A percentile compares a stretch with the other conserved stretches of the same genome.
Evolutionary conservation across 768 basidiomycete species (phyloP).

Genomic region (Boletus bicolor): DNA sequence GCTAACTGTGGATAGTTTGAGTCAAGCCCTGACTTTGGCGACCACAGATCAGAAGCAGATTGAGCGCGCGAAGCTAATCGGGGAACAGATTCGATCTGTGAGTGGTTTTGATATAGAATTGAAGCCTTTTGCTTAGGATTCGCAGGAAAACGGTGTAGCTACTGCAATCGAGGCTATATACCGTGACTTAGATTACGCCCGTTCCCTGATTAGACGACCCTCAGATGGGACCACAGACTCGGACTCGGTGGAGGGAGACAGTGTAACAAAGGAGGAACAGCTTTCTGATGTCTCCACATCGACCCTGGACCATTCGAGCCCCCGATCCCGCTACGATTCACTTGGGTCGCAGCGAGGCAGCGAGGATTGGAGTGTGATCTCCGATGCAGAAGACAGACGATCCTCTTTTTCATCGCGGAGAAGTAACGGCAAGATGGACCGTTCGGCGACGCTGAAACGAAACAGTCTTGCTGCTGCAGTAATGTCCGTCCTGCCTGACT

Average conservation of each 20-base stretch:
- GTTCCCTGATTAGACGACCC: constrained; percentile 72
- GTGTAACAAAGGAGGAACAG: constrained; percentile 32
- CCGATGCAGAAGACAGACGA: constrained; percentile 63
- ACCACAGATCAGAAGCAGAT: constrained; percentile 90
- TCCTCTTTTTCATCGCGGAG: constrained; percentile 54
- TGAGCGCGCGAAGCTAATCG: constrained; percentile 75
- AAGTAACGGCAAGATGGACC: constrained; percentile 37
- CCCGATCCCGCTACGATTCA: constrained; percentile 52
- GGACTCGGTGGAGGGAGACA: constrained; percentile 19
- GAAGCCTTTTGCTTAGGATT: neutral
- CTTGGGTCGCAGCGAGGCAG: constrained; percentile 57
- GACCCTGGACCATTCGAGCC: constrained; percentile 32
- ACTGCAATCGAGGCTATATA: constrained; percentile 95
- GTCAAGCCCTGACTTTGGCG: constrained; percentile 74
- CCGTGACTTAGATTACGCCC: constrained; percentile 92
- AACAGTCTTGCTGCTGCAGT: constrained; percentile 61
- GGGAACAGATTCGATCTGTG: constrained; percentile 84
- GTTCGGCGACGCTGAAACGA: constrained; percentile 47
- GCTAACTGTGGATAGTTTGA: constrained; percentile 72
- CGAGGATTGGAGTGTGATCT: constrained; percentile 88
- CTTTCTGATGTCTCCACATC: constrained; percentile 27
- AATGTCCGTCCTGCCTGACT: constrained; percentile 58
- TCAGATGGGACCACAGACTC: constrained; percentile 25
- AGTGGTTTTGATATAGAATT: constrained; percentile 13
- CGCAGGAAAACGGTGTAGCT: constrained; percentile 89